A percentile compares a stretch with the other conserved stretches of the same genome.
phyloP scores from a whole-genome alignment of 2,329 filamentous ascomycete species.

The Xylariaceae sp. region DNA sequence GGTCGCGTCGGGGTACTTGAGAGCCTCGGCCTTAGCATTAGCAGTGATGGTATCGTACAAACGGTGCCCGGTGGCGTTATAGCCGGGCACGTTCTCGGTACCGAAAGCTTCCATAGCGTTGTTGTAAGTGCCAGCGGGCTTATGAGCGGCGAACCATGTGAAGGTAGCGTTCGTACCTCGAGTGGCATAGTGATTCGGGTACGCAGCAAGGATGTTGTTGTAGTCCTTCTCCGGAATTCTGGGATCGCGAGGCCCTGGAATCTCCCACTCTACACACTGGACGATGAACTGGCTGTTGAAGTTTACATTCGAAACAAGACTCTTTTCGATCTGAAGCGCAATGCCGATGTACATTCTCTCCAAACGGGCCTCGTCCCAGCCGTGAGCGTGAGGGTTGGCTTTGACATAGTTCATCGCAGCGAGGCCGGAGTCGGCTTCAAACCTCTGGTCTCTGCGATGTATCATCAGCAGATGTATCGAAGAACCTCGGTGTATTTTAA shows the following conservation, averaged over 20 bases:
- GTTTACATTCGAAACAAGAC: constrained; percentile 2
- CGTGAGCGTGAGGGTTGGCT: not conserved
- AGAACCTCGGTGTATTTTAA: not conserved
- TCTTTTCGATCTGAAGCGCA: constrained; percentile 2
- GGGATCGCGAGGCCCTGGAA: constrained; percentile 1
- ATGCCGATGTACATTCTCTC: constrained; percentile 8
- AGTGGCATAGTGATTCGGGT: constrained; percentile 6
- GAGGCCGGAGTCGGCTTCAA: constrained; percentile 4
- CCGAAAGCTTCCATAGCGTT: constrained; percentile 6
- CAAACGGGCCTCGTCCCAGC: constrained; percentile 4
- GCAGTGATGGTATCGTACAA: not conserved
- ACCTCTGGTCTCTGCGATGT: not conserved
- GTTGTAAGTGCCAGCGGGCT: constrained; percentile 10
- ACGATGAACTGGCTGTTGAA: constrained; percentile 1
- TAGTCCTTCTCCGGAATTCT: constrained; percentile 5
- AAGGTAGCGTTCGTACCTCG: constrained; percentile 10
- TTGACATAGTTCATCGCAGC: constrained; percentile 3
- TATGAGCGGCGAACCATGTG: constrained; percentile 2
- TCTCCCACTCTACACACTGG: constrained; percentile 4
- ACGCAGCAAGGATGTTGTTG: constrained; percentile 4
- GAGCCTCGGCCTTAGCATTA: not conserved
- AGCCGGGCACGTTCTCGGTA: constrained; percentile 3
- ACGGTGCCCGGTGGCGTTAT: constrained; percentile 1
- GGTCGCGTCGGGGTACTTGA: not conserved
- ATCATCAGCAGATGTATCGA: not conserved